A percentile compares a stretch with the other conserved stretches of the same genome.
These are phyloP conservation scores for Acanthamoeba lenticulata DNA, from an alignment of 208 protist genomes.

Conservation along the genomic window DNA sequence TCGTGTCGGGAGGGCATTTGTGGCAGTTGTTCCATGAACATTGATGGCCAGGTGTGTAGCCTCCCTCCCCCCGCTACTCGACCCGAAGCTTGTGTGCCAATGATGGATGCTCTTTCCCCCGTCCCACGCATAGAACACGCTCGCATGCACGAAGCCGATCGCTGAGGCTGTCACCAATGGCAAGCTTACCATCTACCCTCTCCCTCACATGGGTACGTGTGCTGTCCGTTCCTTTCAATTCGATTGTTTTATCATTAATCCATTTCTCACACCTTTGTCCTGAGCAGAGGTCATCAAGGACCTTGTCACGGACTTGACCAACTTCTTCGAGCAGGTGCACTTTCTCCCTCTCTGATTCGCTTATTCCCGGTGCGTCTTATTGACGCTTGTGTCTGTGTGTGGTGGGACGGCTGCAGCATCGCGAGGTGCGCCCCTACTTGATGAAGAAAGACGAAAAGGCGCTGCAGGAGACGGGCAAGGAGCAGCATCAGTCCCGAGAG, in stretches of 20 bases:
- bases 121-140: slow-evolving; percentile 78
- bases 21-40: slow-evolving; percentile 79
- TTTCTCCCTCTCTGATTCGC: not conserved
- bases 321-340: slow-evolving; percentile 85
- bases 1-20: slow-evolving; percentile 91
- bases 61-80: too few species aligned
- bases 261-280: slow-evolving; percentile 35
- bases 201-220: slow-evolving; percentile 87
- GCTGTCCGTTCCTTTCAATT: not conserved
- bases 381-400: too few species aligned
- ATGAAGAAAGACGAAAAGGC: slow-evolving; percentile 67
- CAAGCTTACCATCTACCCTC: slow-evolving; percentile 85
- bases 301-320: slow-evolving; percentile 88
- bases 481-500: slow-evolving; percentile 81
- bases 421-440: too few species aligned
- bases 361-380: too few species aligned
- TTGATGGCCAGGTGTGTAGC: not conserved
- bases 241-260: not conserved
- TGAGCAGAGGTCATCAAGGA: slow-evolving; percentile 85
- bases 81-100: too few species aligned
- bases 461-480: slow-evolving; percentile 27
- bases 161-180: slow-evolving; percentile 66
- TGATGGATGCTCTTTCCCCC: too few species aligned
- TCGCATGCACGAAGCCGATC: slow-evolving; percentile 88
- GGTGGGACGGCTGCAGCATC: too few species aligned